Conservation (phyloP, 495 filamentous ascomycete genomes). For the Penicillium subrubescens region DNA sequence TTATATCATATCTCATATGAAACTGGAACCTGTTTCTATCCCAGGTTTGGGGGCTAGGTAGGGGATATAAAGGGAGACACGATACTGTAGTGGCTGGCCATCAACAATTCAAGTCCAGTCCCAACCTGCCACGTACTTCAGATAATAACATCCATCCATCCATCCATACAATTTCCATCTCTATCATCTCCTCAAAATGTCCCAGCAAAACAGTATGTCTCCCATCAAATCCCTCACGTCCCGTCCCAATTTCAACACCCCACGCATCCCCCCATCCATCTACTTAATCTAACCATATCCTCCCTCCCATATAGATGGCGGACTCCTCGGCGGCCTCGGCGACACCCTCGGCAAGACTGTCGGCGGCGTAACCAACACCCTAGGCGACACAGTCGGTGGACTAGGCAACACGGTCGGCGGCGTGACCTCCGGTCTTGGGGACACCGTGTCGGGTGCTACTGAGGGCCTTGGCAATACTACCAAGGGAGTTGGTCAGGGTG, state of each 20-base stretch:
- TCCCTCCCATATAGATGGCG: slow-evolving; percentile 14
- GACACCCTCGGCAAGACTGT: slow-evolving; percentile 43
- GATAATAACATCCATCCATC: neutral
- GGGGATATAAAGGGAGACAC: neutral
- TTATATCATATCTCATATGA: slow-evolving; percentile 28
- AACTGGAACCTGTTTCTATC: slow-evolving; percentile 20
- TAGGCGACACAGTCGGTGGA: slow-evolving; percentile 35
- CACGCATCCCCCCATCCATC: neutral
- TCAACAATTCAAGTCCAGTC: neutral
- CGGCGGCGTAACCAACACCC: slow-evolving; percentile 37
- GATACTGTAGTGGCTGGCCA: neutral
- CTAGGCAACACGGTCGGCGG: slow-evolving; percentile 40
- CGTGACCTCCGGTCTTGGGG: slow-evolving; percentile 34
- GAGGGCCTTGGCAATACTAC: slow-evolving; percentile 40
- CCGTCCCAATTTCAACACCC: neutral
- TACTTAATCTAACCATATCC: neutral
- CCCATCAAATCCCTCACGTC: neutral
- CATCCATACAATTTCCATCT: neutral
- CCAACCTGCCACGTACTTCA: neutral
- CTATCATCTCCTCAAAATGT: slow-evolving; percentile 15
- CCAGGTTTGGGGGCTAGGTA: neutral
- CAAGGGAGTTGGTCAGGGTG: slow-evolving; percentile 25
- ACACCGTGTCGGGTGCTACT: slow-evolving; percentile 35
- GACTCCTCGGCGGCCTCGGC: slow-evolving; percentile 36
- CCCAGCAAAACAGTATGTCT: slow-evolving; percentile 19